Conservation (phyloP, 140 eudicot species). For the Ambrosia hybrid region DNA sequence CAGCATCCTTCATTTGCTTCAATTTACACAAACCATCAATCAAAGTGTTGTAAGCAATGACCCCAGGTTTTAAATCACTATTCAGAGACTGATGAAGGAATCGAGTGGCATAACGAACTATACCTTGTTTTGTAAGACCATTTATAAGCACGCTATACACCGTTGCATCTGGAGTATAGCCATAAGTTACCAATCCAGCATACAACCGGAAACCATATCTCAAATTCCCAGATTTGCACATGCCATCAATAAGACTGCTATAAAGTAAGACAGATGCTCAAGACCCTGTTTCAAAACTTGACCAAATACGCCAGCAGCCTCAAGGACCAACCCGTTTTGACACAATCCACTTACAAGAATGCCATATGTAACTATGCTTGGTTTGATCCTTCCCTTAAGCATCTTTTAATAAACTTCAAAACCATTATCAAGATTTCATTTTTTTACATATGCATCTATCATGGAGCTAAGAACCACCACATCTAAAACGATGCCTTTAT, state of each 20-base stretch:
- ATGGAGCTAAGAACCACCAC: slow-evolving; percentile 56
- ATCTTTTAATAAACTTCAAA: slow-evolving; percentile 49
- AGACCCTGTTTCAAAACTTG: slow-evolving; percentile 55
- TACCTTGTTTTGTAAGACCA: slow-evolving; percentile 60
- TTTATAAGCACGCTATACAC: slow-evolving; percentile 48
- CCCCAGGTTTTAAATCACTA: slow-evolving; percentile 36
- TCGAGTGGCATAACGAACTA: slow-evolving; percentile 51
- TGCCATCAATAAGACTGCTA: slow-evolving; percentile 58
- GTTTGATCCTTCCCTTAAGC: slow-evolving; percentile 44
- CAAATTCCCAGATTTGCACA: slow-evolving; percentile 56
- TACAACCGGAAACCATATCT: slow-evolving; percentile 47
- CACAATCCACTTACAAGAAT: slow-evolving; percentile 63
- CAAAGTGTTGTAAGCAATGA: slow-evolving; percentile 47
- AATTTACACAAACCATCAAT: slow-evolving; percentile 60
- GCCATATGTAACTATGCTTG: slow-evolving; percentile 57
- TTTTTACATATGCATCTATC: slow-evolving; percentile 47
- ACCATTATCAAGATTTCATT: slow-evolving; percentile 49
- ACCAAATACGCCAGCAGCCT: slow-evolving; percentile 52
- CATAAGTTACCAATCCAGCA: slow-evolving; percentile 40
- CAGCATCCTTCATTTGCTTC: slow-evolving; percentile 36
- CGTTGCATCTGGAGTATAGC: slow-evolving; percentile 50
- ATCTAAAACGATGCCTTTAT: slow-evolving; percentile 56
- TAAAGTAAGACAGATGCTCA: slow-evolving; percentile 41
- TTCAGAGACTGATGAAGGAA: slow-evolving; percentile 47
- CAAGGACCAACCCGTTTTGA: slow-evolving; percentile 36